phyloP scores from a whole-genome alignment of 2,329 filamentous ascomycete genomes.

The Ceratocystis lukuohia region DNA sequence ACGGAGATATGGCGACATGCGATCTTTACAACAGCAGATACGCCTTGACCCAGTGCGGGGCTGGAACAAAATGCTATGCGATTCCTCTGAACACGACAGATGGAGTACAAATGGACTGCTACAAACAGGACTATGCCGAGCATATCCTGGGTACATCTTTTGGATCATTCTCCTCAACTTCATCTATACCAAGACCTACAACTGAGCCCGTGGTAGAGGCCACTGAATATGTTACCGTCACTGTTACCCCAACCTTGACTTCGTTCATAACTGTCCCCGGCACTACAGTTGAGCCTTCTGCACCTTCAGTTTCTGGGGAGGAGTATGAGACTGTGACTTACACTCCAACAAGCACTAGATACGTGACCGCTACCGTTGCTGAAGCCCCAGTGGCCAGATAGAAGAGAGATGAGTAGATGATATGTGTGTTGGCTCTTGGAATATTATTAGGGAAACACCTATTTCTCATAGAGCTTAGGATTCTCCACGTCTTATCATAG shows the following conservation, averaged over 20 bases:
- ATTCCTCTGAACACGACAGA: conserved; percentile 38
- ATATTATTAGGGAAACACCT: too few species aligned
- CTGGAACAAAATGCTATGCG: conserved; percentile 35
- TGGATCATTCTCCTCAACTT: not conserved
- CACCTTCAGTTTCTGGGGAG: not conserved
- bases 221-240: conserved; percentile 15
- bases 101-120: conserved; percentile 39
- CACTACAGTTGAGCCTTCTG: not conserved
- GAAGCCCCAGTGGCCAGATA: not conserved
- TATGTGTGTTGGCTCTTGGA: too few species aligned
- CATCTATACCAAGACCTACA: not conserved
- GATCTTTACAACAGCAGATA: conserved; percentile 29
- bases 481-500: too few species aligned
- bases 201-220: not conserved
- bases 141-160: conserved; percentile 29
- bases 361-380: not conserved
- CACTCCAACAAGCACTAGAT: conserved; percentile 9
- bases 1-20: conserved; percentile 37
- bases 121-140: conserved; percentile 29
- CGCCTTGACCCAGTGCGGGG: conserved; percentile 29
- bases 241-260: conserved; percentile 17
- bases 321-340: conserved; percentile 5
- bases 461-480: too few species aligned
- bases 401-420: not conserved
- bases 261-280: conserved; percentile 11